Evolutionary conservation across 768 basidiomycete genomes (phyloP), one percentile per base, ranked within the genome.

Genomic region (Leccinum rimulosum): DNA sequence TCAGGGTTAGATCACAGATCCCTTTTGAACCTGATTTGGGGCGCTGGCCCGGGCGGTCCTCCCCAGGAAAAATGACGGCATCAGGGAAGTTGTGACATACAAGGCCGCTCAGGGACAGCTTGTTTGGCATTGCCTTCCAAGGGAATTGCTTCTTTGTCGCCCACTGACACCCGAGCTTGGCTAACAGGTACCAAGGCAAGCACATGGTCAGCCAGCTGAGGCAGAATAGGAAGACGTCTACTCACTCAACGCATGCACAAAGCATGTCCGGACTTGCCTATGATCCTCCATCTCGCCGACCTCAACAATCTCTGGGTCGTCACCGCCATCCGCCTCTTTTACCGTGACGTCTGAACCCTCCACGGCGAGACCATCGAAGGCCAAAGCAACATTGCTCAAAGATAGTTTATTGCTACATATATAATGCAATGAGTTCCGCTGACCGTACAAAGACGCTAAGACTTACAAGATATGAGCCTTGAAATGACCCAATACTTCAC

Each of bases 401-500:
- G 54, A 55, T 22, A 14, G 3, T 31, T 22, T 45, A 15, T 45
- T 55, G 43, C 43, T 55, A 17, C 15, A 1, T 25, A 6, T 19
- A 27, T 27, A 10, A 40, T 15, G 33, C 25, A 14, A 35, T 19
- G n/a, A 15, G 43, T 19, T 55, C 31, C 2, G 10, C 1, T 31
- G 31, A 31, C 2, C 31, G 10, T 4, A 14, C 17, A 40, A 14
- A 4, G 6, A 17, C n/a, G n/a, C 19, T n/a, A 5, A 11, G 45
- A 55, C 48, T 17, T 28, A 56, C 55, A 27, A 56, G 33, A 56
- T 49, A n/a, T 56, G 55, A 1, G 48, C 27, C 5, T 48, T 56
- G 55, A 56, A 56, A 19, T 56, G 55, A 4, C 31, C 47, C 28
- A 50, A 25, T 1, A 56, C 28, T 10, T 56, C 35, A 3, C 50